Base-by-base conservation (phyloP, 2,329 filamentous ascomycete genomes). In the Helminthosporium solani region DNA sequence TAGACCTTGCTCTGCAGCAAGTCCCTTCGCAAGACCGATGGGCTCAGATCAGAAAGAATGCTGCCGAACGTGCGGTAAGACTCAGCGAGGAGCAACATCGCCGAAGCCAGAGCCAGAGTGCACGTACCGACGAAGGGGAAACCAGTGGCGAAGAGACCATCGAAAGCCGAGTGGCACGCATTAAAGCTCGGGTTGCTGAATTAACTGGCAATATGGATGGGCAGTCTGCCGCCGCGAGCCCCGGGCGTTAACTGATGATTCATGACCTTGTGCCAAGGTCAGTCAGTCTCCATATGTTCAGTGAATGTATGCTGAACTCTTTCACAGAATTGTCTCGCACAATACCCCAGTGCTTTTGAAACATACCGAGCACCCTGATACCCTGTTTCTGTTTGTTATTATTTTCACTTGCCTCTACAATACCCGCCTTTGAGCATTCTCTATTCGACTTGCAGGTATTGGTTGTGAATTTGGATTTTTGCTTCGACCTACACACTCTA, bases 101-200 rank as follows among this genome's bases (percentile, higher is more conserved):
- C 31, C 78, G 77, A 35, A 80, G 75, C 34, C 76, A 82, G 57
- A 76, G 73, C 51, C 68, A 71, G 46, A 71, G 81, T 74, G 61
- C 77, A 7, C 83, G 85, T 47, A 83, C 79, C 15, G 89, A 92
- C 52, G 90, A 94, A 61, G 83, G 81, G n/a, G 90, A 95, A 58
- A 94, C 88, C n/a, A 95, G 88, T 64, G 90, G 88, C 45, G 92
- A 97, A 79, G 92, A 96, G 78, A 94, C 91, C 28, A 97, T 97
- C 63, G 94, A 99, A 72, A 91, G 90, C 39, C 88, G 94, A 56
- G 94, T 97, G 49, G 94, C 94, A 39, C 88, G 94, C 53, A 99
- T 99, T 80, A 97, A 96, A 75, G 94, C 94, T 49, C 86, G 94
- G 52, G 94, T 99, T 47, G 94, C 94, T 42, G 90, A 96, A 70